A percentile compares a stretch with the other conserved stretches of the same genome.
Evolutionary conservation across 2,329 filamentous ascomycete species (phyloP).

Genomic region (Delphinella strobiligena): DNA sequence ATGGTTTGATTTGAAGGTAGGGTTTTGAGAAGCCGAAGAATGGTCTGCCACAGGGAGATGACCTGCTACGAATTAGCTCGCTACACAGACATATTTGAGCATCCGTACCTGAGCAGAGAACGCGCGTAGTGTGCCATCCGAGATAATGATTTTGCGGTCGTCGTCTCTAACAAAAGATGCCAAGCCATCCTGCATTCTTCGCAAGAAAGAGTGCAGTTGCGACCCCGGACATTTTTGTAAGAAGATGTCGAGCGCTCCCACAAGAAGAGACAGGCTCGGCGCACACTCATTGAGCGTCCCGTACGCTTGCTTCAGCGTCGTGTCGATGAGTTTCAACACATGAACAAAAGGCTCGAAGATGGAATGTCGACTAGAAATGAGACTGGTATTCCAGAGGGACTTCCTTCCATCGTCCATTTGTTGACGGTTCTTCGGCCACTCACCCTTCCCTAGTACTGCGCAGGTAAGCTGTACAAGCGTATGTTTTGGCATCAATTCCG

Average conservation of each 20-base stretch:
- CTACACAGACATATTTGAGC: too few species aligned
- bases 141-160: slow-evolving; percentile 16
- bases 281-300: slow-evolving; percentile 35
- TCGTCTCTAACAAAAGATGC: slow-evolving; percentile 52
- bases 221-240: slow-evolving; percentile 27
- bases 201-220: slow-evolving; percentile 44
- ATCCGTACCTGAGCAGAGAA: too few species aligned
- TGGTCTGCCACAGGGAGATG: slow-evolving; percentile 26
- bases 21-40: slow-evolving; percentile 42
- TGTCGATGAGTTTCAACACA: slow-evolving; percentile 49
- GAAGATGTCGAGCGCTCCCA: slow-evolving; percentile 14
- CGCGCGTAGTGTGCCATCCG: too few species aligned
- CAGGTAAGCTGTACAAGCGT: slow-evolving; percentile 10
- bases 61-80: too few species aligned
- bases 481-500: not conserved
- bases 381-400: slow-evolving; percentile 51
- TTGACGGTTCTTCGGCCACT: slow-evolving; percentile 46
- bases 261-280: slow-evolving; percentile 20
- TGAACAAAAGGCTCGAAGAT: slow-evolving; percentile 50
- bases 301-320: slow-evolving; percentile 46
- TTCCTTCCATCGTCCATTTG: slow-evolving; percentile 54
- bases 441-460: slow-evolving; percentile 14
- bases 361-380: slow-evolving; percentile 19
- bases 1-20: slow-evolving; percentile 41
- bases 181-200: slow-evolving; percentile 50